Base-by-base conservation (phyloP, 305 asterid species). In the Fraxinus albicans region DNA sequence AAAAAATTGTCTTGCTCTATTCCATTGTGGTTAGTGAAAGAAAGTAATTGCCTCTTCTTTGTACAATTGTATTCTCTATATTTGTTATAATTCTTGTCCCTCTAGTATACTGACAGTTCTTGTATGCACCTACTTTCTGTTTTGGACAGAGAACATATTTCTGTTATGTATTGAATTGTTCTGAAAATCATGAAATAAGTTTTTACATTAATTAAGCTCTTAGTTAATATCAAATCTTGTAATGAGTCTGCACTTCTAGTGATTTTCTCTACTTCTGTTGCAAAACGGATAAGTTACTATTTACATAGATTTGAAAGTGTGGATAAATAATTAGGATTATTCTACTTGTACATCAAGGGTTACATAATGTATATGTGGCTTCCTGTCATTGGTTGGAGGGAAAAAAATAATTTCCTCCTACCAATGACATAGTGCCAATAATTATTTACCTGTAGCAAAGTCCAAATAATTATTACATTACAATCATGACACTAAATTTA, bases 101-200 rank as follows among this genome's bases (percentile, higher is more conserved):
- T 38, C 12, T 75, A 42, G 72, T 67, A 65, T 34, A 36, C 55
- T 19, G 12, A 79, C 65, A 10, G 74, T 79, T 69, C 76, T 81
- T 81, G 8, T 21, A 33, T 73, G 72, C 70, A 12, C 82, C 70
- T 73, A 77, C 73, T 79, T 60, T 25, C 77, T 40, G 21, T 72
- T 77, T 50, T 77, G 15, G 78, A 76, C n/a, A 38, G 35, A 60
- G 50, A 53, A 27, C 17, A 17, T 35, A 38, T 36, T 35, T 55
- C 76, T 58, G 42, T 58, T 29, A 60, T 76, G 76, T 42, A 55
- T 75, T 60, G 34, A 76, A 76, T 65, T 78, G 80, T 58, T 78
- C 36, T 69, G 74, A 69, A 69, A 29, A 69, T 69, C 17, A 4
- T 69, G 74, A 27, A 53, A 17, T 70, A 69, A 4, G 17, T 40